Evolutionary conservation across 495 filamentous ascomycete species (phyloP).

Genomic region (Pyrenula massariospora): DNA sequence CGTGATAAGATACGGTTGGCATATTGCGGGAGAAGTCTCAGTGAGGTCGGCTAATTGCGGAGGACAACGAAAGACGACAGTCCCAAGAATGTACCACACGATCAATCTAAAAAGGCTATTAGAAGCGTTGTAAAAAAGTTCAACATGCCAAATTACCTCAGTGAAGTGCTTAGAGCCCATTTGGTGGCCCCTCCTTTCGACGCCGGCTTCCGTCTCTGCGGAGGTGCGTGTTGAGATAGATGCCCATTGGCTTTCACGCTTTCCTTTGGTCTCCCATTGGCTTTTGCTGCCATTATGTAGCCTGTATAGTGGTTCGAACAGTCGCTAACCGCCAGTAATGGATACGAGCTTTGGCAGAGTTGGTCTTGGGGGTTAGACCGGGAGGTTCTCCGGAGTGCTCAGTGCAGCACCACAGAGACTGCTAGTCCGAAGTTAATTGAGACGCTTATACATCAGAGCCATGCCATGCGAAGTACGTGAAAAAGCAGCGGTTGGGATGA

Average conservation of each 20-base stretch:
- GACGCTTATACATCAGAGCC: too few species aligned
- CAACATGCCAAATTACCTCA: background rate
- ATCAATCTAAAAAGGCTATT: constrained; percentile 43
- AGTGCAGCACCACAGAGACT: background rate
- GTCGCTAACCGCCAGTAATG: too few species aligned
- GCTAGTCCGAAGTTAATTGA: too few species aligned
- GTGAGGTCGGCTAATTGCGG: constrained; percentile 51
- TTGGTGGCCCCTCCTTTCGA: background rate
- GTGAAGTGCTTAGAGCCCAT: background rate
- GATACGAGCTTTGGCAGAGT: too few species aligned
- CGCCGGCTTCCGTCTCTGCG: background rate
- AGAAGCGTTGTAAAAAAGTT: background rate
- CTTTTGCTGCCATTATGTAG: background rate
- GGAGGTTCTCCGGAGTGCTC: background rate
- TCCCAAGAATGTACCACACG: constrained; percentile 77
- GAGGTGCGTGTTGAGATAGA: background rate
- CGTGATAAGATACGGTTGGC: constrained; percentile 68
- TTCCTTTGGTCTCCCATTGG: background rate
- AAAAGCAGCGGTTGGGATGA: background rate
- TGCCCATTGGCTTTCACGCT: background rate
- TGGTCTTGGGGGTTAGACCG: background rate
- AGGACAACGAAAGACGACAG: constrained; percentile 74
- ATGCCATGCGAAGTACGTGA: too few species aligned
- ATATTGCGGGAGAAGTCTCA: constrained; percentile 63
- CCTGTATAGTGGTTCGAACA: background rate